Evolutionary conservation across 2,329 filamentous ascomycete species (phyloP).

Genomic region (Dendrostoma leiphaemia): DNA sequence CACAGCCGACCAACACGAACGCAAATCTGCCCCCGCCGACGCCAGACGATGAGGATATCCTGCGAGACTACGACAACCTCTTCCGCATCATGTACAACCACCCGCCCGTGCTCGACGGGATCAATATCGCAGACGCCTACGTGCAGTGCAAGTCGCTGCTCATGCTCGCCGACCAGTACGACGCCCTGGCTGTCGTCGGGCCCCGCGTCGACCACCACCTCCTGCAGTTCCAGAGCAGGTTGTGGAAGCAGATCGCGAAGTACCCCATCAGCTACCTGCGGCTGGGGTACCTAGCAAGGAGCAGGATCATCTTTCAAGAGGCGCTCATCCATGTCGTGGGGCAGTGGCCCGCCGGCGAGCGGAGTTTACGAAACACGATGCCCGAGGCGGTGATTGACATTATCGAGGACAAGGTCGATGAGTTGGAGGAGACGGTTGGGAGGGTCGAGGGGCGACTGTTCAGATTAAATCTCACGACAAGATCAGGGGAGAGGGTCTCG

Average conservation of each 20-base stretch:
- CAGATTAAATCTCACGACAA: slow-evolving; percentile 74
- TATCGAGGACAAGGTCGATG: slow-evolving; percentile 93
- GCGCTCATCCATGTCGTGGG: slow-evolving; percentile 92
- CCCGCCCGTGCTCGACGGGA: slow-evolving; percentile 72
- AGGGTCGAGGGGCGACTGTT: slow-evolving; percentile 81
- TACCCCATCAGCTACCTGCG: slow-evolving; percentile 92
- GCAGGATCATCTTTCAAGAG: slow-evolving; percentile 80
- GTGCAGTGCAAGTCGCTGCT: slow-evolving; percentile 91
- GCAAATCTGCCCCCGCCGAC: slow-evolving; percentile 40
- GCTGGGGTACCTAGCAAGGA: slow-evolving; percentile 80
- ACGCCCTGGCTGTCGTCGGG: slow-evolving; percentile 82
- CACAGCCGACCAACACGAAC: slow-evolving; percentile 25
- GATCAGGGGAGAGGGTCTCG: slow-evolving; percentile 76
- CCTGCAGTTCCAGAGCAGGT: slow-evolving; percentile 81
- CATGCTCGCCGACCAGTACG: slow-evolving; percentile 89
- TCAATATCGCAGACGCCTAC: slow-evolving; percentile 91
- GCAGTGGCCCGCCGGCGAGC: slow-evolving; percentile 82
- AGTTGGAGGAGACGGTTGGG: slow-evolving; percentile 78
- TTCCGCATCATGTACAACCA: slow-evolving; percentile 97
- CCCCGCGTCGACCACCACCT: slow-evolving; percentile 91
- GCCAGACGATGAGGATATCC: slow-evolving; percentile 67
- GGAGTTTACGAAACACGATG: slow-evolving; percentile 71
- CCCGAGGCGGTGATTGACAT: slow-evolving; percentile 79
- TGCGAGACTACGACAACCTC: slow-evolving; percentile 93
- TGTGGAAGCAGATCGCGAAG: slow-evolving; percentile 96